Conservation (phyloP, 2,329 filamentous ascomycete species). For the Cladobotryum mycophilum region DNA sequence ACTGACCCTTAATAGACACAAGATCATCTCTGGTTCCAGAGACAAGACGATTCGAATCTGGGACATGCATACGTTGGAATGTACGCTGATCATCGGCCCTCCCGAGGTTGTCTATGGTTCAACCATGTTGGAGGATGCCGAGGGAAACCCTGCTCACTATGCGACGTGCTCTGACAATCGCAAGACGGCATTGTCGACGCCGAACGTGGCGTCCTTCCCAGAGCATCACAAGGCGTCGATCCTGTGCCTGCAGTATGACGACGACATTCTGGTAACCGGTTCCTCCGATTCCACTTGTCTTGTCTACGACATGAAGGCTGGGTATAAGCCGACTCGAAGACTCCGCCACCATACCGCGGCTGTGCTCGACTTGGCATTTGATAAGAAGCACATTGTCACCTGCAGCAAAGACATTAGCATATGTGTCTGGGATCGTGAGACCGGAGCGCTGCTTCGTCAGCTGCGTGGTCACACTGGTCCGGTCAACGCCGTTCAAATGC, state of each 20-base stretch:
- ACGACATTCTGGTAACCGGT: slow-evolving; percentile 86
- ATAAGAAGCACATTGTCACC: slow-evolving; percentile 86
- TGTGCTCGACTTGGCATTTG: slow-evolving; percentile 89
- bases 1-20: slow-evolving; percentile 50
- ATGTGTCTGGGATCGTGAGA: slow-evolving; percentile 86
- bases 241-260: slow-evolving; percentile 89
- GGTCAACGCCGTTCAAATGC: slow-evolving; percentile 93
- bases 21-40: slow-evolving; percentile 93
- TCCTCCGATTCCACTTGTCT: slow-evolving; percentile 91
- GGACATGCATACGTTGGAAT: slow-evolving; percentile 86
- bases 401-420: slow-evolving; percentile 95
- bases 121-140: slow-evolving; percentile 44
- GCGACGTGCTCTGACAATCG: slow-evolving; percentile 48
- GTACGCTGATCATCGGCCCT: slow-evolving; percentile 79
- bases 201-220: slow-evolving; percentile 50
- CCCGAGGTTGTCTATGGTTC: slow-evolving; percentile 53
- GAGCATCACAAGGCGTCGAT: slow-evolving; percentile 86
- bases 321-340: slow-evolving; percentile 73
- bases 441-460: slow-evolving; percentile 68
- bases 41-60: slow-evolving; percentile 94
- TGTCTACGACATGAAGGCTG: slow-evolving; percentile 74
- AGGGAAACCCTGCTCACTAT: slow-evolving; percentile 48
- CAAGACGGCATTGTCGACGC: slow-evolving; percentile 40
- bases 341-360: slow-evolving; percentile 76
- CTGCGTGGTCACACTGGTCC: slow-evolving; percentile 82